Evolutionary conservation across 2,329 filamentous ascomycete species (phyloP).

Genomic region (Apiospora pterosperma): DNA sequence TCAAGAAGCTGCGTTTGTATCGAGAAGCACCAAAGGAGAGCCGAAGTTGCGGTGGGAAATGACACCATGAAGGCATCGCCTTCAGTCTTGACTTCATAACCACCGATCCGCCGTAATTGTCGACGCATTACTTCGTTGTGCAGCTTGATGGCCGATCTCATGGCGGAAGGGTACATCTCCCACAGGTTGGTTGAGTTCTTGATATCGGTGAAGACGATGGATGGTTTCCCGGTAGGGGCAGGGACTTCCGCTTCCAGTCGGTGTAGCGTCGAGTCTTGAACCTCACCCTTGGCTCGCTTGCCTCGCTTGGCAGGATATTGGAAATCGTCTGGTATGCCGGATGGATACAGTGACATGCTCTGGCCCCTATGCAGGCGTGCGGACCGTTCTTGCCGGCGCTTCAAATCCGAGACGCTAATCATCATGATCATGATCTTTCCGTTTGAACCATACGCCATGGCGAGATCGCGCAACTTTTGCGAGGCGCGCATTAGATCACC

Average conservation of each 20-base stretch:
- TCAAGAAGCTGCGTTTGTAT: slow-evolving; percentile 86
- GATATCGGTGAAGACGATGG: slow-evolving; percentile 97
- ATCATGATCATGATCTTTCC: slow-evolving; percentile 99
- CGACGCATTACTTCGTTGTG: slow-evolving; percentile 97
- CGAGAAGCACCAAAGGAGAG: slow-evolving; percentile 92
- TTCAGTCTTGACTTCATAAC: slow-evolving; percentile 99
- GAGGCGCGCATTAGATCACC: slow-evolving; percentile 91
- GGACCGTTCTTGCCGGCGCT: slow-evolving; percentile 74
- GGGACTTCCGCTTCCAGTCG: slow-evolving; percentile 88
- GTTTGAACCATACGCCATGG: slow-evolving; percentile 90
- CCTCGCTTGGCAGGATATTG: slow-evolving; percentile 61
- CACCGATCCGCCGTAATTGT: slow-evolving; percentile 87
- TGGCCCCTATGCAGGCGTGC: slow-evolving; percentile 66
- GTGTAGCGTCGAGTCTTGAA: slow-evolving; percentile 82
- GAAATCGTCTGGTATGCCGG: slow-evolving; percentile 67
- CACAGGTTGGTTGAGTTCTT: slow-evolving; percentile 96
- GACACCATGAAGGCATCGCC: slow-evolving; percentile 99
- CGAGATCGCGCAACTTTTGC: slow-evolving; percentile 89
- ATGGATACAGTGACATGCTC: slow-evolving; percentile 81
- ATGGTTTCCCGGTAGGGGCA: slow-evolving; percentile 84
- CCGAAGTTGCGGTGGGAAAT: slow-evolving; percentile 92
- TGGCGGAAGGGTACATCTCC: slow-evolving; percentile 92
- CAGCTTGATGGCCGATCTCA: slow-evolving; percentile 94
- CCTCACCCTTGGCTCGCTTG: slow-evolving; percentile 59
- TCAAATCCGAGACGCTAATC: slow-evolving; percentile 86